Conservation (phyloP, 2,329 filamentous ascomycete genomes). For the Thermomyces lanuginosus region DNA sequence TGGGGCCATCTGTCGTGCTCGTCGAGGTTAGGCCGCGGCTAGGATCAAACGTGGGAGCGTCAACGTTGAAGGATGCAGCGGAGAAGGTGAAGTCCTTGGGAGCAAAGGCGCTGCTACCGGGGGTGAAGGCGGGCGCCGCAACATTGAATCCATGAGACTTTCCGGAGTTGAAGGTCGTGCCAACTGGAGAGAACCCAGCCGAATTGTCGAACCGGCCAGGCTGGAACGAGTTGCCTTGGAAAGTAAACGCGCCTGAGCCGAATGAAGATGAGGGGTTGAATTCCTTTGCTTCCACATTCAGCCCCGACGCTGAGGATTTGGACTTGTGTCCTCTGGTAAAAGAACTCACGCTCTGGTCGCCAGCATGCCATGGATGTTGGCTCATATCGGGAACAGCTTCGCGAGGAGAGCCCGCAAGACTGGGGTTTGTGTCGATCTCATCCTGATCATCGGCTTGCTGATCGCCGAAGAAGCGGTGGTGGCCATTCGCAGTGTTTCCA, state of each 20-base stretch:
- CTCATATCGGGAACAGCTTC: slow-evolving; percentile 14
- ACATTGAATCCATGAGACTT: slow-evolving; percentile 34
- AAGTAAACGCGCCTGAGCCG: slow-evolving; percentile 29
- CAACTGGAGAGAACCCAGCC: slow-evolving; percentile 13
- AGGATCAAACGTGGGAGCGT: slow-evolving; percentile 62
- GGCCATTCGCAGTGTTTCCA: slow-evolving; percentile 13
- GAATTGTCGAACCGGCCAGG: slow-evolving; percentile 17
- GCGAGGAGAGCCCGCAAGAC: slow-evolving; percentile 49
- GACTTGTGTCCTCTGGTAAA: slow-evolving; percentile 37
- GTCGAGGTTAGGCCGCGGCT: slow-evolving; percentile 17
- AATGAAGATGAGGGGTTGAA: slow-evolving; percentile 50
- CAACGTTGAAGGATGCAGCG: slow-evolving; percentile 53
- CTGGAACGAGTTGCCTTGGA: slow-evolving; percentile 28
- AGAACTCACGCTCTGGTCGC: slow-evolving; percentile 17
- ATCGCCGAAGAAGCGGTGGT: slow-evolving; percentile 20
- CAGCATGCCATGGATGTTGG: slow-evolving; percentile 19
- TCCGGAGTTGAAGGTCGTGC: slow-evolving; percentile 17
- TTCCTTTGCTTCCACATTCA: slow-evolving; percentile 79
- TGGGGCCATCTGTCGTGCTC: slow-evolving; percentile 10
- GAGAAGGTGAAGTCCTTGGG: slow-evolving; percentile 46
- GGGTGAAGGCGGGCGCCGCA: slow-evolving; percentile 54
- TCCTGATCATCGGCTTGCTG: slow-evolving; percentile 35
- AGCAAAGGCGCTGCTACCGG: slow-evolving; percentile 20
- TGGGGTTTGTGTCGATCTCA: slow-evolving; percentile 59
- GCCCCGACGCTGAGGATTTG: slow-evolving; percentile 55